Evolutionary conservation across 176 grass and related monocot species (phyloP).

Genomic region (Aechmea fasciata): DNA sequence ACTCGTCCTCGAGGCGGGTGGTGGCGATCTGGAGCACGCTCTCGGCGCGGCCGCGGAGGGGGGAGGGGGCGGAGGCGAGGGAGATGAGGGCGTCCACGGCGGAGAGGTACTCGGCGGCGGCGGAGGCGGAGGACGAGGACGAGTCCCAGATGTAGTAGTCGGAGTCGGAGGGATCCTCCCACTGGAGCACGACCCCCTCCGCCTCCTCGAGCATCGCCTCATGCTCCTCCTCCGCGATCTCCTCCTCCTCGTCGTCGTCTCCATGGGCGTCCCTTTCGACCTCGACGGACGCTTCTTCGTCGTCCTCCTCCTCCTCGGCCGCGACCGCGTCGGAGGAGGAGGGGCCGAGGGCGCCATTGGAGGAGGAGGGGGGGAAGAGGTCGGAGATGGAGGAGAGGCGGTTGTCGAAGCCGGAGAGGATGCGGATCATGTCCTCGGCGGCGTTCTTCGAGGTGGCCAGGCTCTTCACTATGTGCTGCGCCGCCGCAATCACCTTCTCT

Average conservation of each 20-base stretch:
- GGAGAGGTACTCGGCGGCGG: conserved; percentile 45
- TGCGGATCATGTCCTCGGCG: conserved; percentile 96
- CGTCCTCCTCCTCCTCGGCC: neutral
- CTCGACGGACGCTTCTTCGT: conserved; percentile 33
- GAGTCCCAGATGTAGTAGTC: conserved; percentile 42
- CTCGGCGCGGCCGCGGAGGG: conserved; percentile 32
- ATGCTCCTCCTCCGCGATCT: conserved; percentile 21
- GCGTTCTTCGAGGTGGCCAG: conserved; percentile 98
- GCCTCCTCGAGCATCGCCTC: conserved; percentile 22
- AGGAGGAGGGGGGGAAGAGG: neutral
- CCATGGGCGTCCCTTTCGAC: conserved; percentile 10
- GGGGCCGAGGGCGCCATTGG: conserved; percentile 28
- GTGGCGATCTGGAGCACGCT: conserved; percentile 61
- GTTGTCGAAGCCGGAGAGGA: conserved; percentile 93
- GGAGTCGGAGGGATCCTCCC: conserved; percentile 7
- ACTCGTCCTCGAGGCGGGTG: conserved; percentile 77
- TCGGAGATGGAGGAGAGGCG: conserved; percentile 11
- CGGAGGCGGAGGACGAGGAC: conserved; percentile 10
- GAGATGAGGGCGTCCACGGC: conserved; percentile 37
- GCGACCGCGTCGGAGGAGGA: no score
- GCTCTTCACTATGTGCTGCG: conserved; percentile 96
- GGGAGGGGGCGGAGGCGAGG: conserved; percentile 3
- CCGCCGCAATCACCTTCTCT: conserved; percentile 87
- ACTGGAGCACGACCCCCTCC: conserved; percentile 20
- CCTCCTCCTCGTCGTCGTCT: neutral